These are phyloP conservation scores for Testicularia cyperi DNA, from an alignment of 1,284 basidiomycete genomes.

Conservation along the genomic window DNA sequence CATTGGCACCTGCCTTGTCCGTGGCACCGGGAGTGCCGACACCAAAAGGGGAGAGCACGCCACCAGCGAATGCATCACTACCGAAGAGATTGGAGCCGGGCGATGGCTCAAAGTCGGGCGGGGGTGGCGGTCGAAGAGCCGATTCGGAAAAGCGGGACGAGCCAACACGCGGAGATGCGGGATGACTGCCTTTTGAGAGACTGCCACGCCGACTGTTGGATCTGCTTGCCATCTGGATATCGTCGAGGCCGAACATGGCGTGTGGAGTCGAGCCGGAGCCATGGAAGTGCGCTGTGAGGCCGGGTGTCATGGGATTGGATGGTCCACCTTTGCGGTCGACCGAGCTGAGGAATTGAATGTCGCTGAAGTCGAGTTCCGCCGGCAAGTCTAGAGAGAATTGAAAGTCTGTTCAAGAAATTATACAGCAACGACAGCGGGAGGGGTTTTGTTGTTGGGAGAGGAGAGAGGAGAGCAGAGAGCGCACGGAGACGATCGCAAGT, in stretches of 20 bases:
- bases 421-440: too few species aligned
- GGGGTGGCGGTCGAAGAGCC: conserved; percentile 32
- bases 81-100: conserved; percentile 31
- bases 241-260: conserved; percentile 21
- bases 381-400: conserved; percentile 51
- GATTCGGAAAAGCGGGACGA: conserved; percentile 34
- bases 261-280: conserved; percentile 31
- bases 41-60: conserved; percentile 24
- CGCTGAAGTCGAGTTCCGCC: conserved; percentile 37
- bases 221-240: conserved; percentile 36
- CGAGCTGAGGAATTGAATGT: conserved; percentile 39
- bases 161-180: conserved; percentile 25
- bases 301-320: conserved; percentile 38
- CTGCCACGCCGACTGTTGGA: conserved; percentile 33
- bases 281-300: conserved; percentile 33
- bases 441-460: too few species aligned
- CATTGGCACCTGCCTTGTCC: conserved; percentile 8
- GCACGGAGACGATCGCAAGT: too few species aligned
- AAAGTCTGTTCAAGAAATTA: conserved; percentile 38
- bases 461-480: too few species aligned
- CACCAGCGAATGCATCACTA: conserved; percentile 16
- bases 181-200: conserved; percentile 36
- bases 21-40: conserved; percentile 16
- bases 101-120: conserved; percentile 37
- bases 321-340: conserved; percentile 35